phyloP scores from a whole-genome alignment of 352 stramenopile genomes.

The Stephanocyclus meneghinianus region DNA sequence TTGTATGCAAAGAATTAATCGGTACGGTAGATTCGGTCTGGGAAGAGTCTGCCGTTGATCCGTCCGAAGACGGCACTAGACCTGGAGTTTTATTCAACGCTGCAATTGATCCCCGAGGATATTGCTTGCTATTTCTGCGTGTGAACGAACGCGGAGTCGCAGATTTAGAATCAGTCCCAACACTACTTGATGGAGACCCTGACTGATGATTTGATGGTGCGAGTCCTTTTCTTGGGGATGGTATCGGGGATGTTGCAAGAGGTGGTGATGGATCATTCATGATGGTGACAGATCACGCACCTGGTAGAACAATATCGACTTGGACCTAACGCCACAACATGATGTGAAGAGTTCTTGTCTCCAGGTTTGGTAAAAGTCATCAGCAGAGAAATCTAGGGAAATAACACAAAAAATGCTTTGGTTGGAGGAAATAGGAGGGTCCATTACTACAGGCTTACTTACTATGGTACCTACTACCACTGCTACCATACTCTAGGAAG shows the following conservation, averaged over 20 bases:
- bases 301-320: not conserved
- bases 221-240: not conserved
- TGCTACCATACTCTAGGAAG: too few relatives aligned
- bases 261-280: slow-evolving; percentile 7
- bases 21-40: not conserved
- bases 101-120: not conserved
- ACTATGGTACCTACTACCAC: too few relatives aligned
- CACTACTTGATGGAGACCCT: slow-evolving; percentile 13
- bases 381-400: too few relatives aligned
- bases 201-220: slow-evolving; percentile 2
- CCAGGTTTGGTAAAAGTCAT: too few relatives aligned
- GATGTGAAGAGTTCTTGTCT: not conserved
- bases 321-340: not conserved
- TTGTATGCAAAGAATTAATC: not conserved
- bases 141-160: slow-evolving; percentile 3
- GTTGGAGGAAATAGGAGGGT: too few relatives aligned
- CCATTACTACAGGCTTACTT: too few relatives aligned
- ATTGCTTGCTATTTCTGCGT: slow-evolving; percentile 5
- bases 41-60: not conserved
- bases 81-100: slow-evolving; percentile 3
- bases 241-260: not conserved
- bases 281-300: not conserved
- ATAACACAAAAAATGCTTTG: too few relatives aligned
- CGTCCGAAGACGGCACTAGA: not conserved
- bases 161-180: slow-evolving; percentile 2